Base-by-base conservation (phyloP, 1,284 basidiomycete genomes). In the Clitocybe nebularis region DNA sequence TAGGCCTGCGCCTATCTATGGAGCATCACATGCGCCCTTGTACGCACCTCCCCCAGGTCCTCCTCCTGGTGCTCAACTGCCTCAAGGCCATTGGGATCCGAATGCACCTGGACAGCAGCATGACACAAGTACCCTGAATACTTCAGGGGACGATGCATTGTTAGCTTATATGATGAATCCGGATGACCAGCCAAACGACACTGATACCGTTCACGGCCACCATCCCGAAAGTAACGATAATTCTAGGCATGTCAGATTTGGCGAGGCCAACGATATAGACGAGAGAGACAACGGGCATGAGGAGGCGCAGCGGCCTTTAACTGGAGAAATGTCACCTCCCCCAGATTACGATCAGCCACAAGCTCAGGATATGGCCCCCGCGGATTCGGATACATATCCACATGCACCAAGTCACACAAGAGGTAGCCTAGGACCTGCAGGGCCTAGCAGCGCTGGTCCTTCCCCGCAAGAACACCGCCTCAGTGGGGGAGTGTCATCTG, bases 111-210 rank as follows among this genome's bases (percentile, higher is more conserved):
- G 37, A 10, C 17, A 30, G n/a, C 50, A 50, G n/a, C 49, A 48
- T 11, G 41, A 47, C 8, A 23, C 28, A 17, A 37, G 34, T 13
- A n/a, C 30, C n/a, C 32, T 30, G 13, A 24, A 25, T 33, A 14
- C 41, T 1, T 57, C 58, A 9, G 55, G 57, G 17, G 61, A 64
- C 17, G 60, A 64, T 41, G 60, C 52, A 2, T 37, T 61, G 24
- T 55, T 76, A 13, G 71, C 74, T 14, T 76, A 77, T 48, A 70
- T 71, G 67, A 58, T 60, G 2, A 50, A 56, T 21, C 46, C 52
- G 3, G 58, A 60, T 17, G 55, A 58, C 6, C 60, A 23, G 2
- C 39, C n/a, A n/a, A n/a, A 22, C 4, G 21, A 37, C 1, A 10
- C 13, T 29, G 29, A 20, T 13, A 14, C 14, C 7, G 48, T 26